Evolutionary conservation across 352 stramenopile genomes (phyloP), one percentile per base, ranked within the genome.

Genomic region (Pythium vanterpoolii): DNA sequence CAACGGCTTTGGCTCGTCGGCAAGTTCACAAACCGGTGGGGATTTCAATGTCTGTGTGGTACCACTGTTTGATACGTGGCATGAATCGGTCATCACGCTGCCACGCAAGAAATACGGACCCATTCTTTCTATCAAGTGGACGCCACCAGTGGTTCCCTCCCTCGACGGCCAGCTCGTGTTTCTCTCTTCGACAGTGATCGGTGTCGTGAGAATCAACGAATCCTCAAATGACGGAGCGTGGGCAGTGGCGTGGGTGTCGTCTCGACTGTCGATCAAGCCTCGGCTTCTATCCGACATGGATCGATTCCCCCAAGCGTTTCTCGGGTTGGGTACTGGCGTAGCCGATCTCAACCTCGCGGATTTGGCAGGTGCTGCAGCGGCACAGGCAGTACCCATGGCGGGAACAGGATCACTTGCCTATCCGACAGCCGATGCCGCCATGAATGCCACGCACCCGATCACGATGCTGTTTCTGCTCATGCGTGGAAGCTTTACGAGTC

Each of bases 391-490:
- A 7, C 11, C 4, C 40, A 28, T 8, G 14, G 46, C 34, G 14
- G 19, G 18, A 14, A 31, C n/a, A n/a, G n/a, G n/a, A n/a, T n/a
- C n/a, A n/a, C n/a, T n/a, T 19, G 9, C 16, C 4, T 7, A 47
- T 19, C 30, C 60, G 11, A 46, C 52, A 23, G 21, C 36, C 0
- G 60, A 68, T 47, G 33, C 58, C 21, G 34, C 47, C 4, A 59
- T 31, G 7, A 64, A 52, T 30, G 53, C 34, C 10, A 57, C 83
- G 8, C 82, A 93, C 13, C 86, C 86, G 1, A 66, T 90, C 42
- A 80, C 69, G 14, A 27, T 95, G 27, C 66, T 91, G 42, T 92
- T 88, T 51, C 66, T 94, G 31, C 74, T 95, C 5, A 69, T 75
- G 45, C 62, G 79, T 36, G 83, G 86, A 13, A 83, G 73, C 14